Evolutionary conservation across 2,329 filamentous ascomycete genomes (phyloP).

Genomic region (Penicillium fuscoglaucum): DNA sequence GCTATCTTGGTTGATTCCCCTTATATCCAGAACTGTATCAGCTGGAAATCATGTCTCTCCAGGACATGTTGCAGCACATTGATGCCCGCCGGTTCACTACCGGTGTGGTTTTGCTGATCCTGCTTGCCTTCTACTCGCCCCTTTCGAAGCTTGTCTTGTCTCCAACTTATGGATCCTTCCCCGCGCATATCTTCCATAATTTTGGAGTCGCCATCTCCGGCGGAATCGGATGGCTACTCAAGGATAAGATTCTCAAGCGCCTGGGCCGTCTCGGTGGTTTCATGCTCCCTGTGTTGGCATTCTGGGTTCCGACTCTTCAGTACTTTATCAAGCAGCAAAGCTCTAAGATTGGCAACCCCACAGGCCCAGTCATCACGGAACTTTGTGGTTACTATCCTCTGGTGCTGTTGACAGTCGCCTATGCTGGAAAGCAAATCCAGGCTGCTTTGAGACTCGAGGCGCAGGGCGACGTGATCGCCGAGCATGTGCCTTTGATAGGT

Average conservation of each 20-base stretch:
- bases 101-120: conserved; percentile 37
- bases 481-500: conserved; percentile 64
- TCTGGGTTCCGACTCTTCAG: conserved; percentile 73
- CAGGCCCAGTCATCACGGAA: conserved; percentile 76
- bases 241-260: conserved; percentile 54
- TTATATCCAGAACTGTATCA: conserved; percentile 9
- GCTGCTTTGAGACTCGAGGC: conserved; percentile 55
- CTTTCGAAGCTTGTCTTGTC: conserved; percentile 68
- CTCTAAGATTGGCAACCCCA: conserved; percentile 62
- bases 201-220: conserved; percentile 65
- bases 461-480: conserved; percentile 59
- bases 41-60: conserved; percentile 29
- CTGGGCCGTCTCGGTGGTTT: conserved; percentile 50
- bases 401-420: conserved; percentile 62
- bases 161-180: conserved; percentile 85
- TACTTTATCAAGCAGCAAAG: conserved; percentile 69
- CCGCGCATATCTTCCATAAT: conserved; percentile 70
- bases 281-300: conserved; percentile 70
- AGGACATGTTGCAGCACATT: conserved; percentile 27
- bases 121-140: conserved; percentile 44
- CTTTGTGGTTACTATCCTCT: conserved; percentile 70
- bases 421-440: conserved; percentile 66
- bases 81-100: conserved; percentile 29
- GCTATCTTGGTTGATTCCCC: conserved; percentile 8
- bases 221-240: conserved; percentile 71